Base-by-base conservation (phyloP, 805 yeast genomes). In the Lipomyces lipofer region DNA sequence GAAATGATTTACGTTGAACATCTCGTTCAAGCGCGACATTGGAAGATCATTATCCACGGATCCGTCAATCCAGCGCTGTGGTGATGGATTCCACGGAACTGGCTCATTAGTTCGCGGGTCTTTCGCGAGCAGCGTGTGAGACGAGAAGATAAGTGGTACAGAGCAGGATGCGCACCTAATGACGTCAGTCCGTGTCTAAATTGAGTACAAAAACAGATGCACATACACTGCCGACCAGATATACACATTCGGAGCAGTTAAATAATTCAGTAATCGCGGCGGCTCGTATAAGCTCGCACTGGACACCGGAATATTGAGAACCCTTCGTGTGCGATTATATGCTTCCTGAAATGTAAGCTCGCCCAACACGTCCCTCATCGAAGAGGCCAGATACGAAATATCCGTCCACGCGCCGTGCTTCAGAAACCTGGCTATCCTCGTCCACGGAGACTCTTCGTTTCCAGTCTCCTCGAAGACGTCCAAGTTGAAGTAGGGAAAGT, bases 1-100 rank as follows among this genome's bases (percentile, higher is more conserved):
- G 58, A 94, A 91, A 69, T 94, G 97, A 68, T 94, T 96, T 28
- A 94, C 97, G 66, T 94, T 92, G 69, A 94, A 94, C 96, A 94
- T 90, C 67, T 94, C 99, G 19, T 95, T 85, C 21, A 94, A 75
- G 62, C 97, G 78, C 1, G 95, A 78, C 25, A 90, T 85, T 2
- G 99, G 99, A 49, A 94, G 73, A 69, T 94, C 99, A 59, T 88
- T 88, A 66, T 92, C 95, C 6, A 94, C 96, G 0, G 97, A 89
- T 0, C 99, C 99, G 70, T 94, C 99, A 28, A 94, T 91, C 70
- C 86, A 94, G 64, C 86, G 85, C 33, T 85, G 81, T 0, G 88
- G 77, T 17, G 84, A 78, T 55, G 87, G 85, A 51, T 82, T 80
- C 98, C 98, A 94, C 63, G 89, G 89, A 52, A 81, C 83, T 2